Evolutionary conservation across 331 rosid genomes (phyloP), one percentile per base, ranked within the genome.

Genomic region (Pyrus hybrid): DNA sequence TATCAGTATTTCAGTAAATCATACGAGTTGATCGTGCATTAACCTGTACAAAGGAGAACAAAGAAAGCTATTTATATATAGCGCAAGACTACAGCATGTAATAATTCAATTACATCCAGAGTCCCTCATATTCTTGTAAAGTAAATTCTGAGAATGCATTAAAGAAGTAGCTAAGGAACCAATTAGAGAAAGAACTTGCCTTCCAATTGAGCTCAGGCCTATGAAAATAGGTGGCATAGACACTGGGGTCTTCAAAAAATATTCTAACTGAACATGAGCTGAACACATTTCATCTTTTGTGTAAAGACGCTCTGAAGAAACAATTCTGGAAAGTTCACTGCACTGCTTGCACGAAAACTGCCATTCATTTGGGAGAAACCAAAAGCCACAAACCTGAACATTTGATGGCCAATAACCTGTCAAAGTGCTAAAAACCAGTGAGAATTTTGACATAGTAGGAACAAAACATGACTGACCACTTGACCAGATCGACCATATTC

Each of bases 321-420:
- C 77, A 77, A 43, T 77, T 8, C 67, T 63, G 49, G 83, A 79
- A 63, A 85, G 72, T 81, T 88, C 87, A 72, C 85, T 61, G 77
- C 97, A 92, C 77, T 77, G 76, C 83, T 75, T 78, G 81, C 97
- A 92, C 54, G 97, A 85, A 79, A 87, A 85, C 82, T 92, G 96
- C 96, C 93, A 92, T 72, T 90, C 91, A 71, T 57, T 63, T 21
- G 96, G 93, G 67, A 87, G 86, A 77, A 90, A 92, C 97, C 96
- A 92, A 80, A 90, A 92, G 78, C 97, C 97, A 84, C 89, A 90
- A 74, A 85, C 88, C 63, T 78, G 88, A 72, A 87, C 87, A 70
- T 77, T 80, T 12, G 86, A 63, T 32, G 97, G 96, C 96, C 97
- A 90, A 64, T 92, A 92, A 74, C 83, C 97, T 92, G 89, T 75